Base-by-base conservation (phyloP, 2,329 filamentous ascomycete species). In the Davidsoniella australis region DNA sequence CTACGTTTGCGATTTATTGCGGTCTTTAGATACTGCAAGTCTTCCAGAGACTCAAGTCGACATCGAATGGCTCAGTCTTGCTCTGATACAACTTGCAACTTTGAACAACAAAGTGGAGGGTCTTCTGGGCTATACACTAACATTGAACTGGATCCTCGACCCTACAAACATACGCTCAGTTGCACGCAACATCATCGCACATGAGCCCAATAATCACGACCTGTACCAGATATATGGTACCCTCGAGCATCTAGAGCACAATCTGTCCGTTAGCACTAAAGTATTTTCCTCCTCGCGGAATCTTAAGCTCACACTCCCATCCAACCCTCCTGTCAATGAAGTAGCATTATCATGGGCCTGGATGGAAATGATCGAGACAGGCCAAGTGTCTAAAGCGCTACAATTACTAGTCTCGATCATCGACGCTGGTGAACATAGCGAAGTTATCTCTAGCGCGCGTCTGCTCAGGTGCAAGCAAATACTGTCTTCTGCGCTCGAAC, bases 141-240 rank as follows among this genome's bases (percentile, higher is more conserved):
- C 81, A 1, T 71, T 89, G 43, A 76, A 81, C 56, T 73, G 72
- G 45, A 58, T 62, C 0, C 72, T 74, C 50, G 72, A 78, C 41
- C 66, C 72, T 0, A 58, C 62, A 1, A 67, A 64, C 2, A 75
- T 78, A 23, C 80, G 75, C 55, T 93, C 85, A 59, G 68, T 72
- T 5, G 84, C 85, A 0, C 94, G 85, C 57, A 63, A 64, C 5
- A 66, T 94, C 0, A 63, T 95, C n/a, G 89, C 83, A 58, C 70
- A 70, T 44, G 73, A 76, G 49, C 68, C 78, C 0, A 68, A 75
- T 1, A 81, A 77, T 56, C 61, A 84, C 2, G 66, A 69, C 12
- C 66, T 95, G 0, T 95, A 93, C 63, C 82, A 86, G 56, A 76
- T 79, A 0, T 94, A 89, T 58, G 85, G 82, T 0, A 64, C 85